A percentile compares a stretch with the other conserved stretches of the same genome.
phyloP scores from a whole-genome alignment of 257 asterid species.

The Fraxinus excelsior region DNA sequence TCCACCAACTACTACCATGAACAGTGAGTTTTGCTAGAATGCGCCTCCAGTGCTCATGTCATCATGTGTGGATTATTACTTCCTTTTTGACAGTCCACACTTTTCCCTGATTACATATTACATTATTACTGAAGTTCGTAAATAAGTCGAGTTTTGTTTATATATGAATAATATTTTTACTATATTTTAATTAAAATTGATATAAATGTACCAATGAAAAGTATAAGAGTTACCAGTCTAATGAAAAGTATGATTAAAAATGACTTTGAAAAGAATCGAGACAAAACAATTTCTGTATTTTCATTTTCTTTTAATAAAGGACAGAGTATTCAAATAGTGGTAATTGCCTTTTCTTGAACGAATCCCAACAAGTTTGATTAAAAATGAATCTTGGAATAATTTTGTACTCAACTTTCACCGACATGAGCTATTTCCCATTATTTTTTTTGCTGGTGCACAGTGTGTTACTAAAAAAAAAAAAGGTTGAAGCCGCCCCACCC shows the following conservation, averaged over 20 bases:
- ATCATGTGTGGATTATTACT: neutral
- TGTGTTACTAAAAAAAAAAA: neutral
- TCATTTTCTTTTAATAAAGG: neutral
- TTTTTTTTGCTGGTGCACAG: neutral
- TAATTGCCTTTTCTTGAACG: neutral
- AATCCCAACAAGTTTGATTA: neutral
- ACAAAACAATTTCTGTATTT: neutral
- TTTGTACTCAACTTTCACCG: neutral
- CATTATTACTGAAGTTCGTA: neutral
- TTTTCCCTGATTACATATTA: neutral
- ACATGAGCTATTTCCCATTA: neutral
- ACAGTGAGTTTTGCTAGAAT: constrained; percentile 50
- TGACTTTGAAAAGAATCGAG: too few species aligned
- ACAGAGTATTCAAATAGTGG: neutral
- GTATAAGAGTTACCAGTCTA: too few species aligned
- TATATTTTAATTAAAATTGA: too few species aligned
- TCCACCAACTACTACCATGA: constrained; percentile 43
- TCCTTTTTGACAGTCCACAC: neutral
- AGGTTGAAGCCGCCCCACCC: too few species aligned
- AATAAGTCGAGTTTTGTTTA: too few species aligned
- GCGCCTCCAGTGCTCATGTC: constrained; percentile 4
- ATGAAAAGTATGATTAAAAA: too few species aligned
- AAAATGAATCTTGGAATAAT: neutral
- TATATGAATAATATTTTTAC: too few species aligned
- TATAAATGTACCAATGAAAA: too few species aligned